Percentiles rank a stretch among this genome's conserved stretches.
Evolutionary conservation across 441 rosid genomes (phyloP).

Genomic region (Euphorbia celastroides): DNA sequence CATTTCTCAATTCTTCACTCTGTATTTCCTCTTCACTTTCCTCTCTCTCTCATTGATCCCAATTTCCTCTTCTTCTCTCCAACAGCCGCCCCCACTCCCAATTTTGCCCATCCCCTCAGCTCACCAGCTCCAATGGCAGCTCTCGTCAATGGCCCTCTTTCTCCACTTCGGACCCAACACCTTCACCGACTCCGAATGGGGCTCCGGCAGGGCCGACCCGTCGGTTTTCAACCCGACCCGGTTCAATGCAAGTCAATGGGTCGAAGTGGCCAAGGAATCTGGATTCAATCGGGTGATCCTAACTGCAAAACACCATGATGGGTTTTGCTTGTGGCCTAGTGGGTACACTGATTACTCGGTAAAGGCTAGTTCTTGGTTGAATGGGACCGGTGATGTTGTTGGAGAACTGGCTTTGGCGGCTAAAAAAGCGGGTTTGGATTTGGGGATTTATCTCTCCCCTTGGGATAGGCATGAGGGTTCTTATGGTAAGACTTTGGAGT

Average conservation of each 20-base stretch:
- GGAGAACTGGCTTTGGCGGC: constrained; percentile 66
- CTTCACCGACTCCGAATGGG: constrained; percentile 89
- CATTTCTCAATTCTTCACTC: constrained; percentile 5
- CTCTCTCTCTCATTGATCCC: constrained; percentile 12
- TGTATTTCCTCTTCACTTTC: constrained; percentile 15
- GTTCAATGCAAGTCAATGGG: constrained; percentile 75
- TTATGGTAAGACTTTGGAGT: constrained; percentile 71
- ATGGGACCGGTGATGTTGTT: constrained; percentile 69
- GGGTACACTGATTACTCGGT: constrained; percentile 71
- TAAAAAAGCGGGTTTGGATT: constrained; percentile 42
- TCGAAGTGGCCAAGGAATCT: constrained; percentile 56
- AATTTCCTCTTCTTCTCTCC: constrained; percentile 26
- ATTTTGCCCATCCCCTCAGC: constrained; percentile 71
- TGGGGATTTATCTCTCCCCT: constrained; percentile 84
- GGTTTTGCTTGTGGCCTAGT: constrained; percentile 93
- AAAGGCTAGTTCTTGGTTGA: constrained; percentile 56
- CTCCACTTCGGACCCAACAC: constrained; percentile 88
- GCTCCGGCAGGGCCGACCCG: constrained; percentile 67
- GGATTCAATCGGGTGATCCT: constrained; percentile 72
- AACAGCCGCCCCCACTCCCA: constrained; percentile 69
- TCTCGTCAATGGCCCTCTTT: constrained; percentile 60
- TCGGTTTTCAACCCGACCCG: constrained; percentile 58
- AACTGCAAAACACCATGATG: constrained; percentile 92
- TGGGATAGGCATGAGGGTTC: constrained; percentile 85
- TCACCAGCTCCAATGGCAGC: constrained; percentile 81